phyloP scores from a whole-genome alignment of 306 rosid genomes.

The Corylus americana region DNA sequence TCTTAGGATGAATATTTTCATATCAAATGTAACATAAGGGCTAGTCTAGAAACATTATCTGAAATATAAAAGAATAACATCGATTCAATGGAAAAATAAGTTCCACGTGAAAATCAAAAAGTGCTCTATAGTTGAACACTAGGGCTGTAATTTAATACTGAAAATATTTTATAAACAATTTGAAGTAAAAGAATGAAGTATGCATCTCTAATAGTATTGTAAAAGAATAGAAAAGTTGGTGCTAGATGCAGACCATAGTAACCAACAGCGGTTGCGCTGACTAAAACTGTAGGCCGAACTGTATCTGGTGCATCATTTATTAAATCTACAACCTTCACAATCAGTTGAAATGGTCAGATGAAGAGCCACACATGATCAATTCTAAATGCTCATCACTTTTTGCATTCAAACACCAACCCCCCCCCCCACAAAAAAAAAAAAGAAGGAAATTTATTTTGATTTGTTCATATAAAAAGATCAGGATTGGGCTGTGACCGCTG shows the following conservation, averaged over 20 bases:
- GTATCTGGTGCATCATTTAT: conserved; percentile 75
- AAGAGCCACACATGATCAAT: conserved; percentile 26
- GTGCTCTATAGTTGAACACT: conserved; percentile 5
- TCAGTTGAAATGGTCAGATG: conserved; percentile 45
- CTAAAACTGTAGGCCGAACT: conserved; percentile 73
- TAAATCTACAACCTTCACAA: conserved; percentile 73
- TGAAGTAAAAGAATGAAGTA: neutral
- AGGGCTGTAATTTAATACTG: conserved; percentile 5
- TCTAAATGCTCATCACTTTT: conserved; percentile 1
- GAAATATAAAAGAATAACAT: neutral
- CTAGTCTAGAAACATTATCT: neutral
- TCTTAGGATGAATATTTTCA: neutral
- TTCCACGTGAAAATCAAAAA: neutral
- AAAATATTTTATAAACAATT: conserved; percentile 13
- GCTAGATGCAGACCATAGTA: conserved; percentile 71
- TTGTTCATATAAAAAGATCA: neutral
- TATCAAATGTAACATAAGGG: neutral
- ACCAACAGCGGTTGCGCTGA: conserved; percentile 96
- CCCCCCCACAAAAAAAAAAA: neutral
- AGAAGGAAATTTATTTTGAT: neutral
- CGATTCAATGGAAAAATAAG: neutral
- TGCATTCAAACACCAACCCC: neutral
- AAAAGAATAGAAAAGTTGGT: conserved; percentile 22
- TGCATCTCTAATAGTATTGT: neutral
- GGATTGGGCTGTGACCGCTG: conserved; percentile 24